phyloP scores from a whole-genome alignment of 176 grass and related monocot species.

The Carex myosuroides region DNA sequence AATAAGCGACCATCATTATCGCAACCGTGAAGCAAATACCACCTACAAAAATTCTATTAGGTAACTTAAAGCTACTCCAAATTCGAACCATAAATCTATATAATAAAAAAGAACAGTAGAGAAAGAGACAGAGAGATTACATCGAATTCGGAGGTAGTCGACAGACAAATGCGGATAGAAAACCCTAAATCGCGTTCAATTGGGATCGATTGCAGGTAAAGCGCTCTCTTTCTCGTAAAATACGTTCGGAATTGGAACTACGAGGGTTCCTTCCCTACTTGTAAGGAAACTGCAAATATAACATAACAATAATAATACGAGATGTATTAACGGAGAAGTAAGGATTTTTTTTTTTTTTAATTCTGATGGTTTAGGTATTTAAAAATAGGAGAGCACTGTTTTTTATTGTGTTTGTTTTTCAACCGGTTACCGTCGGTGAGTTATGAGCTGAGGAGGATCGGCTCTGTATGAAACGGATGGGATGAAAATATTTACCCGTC shows the following conservation, averaged over 20 bases:
- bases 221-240: background rate
- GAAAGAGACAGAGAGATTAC: slow-evolving; percentile 3
- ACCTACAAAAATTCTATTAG: background rate
- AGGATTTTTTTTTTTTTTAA: background rate
- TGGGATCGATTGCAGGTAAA: background rate
- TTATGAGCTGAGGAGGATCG: no score
- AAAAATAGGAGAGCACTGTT: background rate
- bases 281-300: background rate
- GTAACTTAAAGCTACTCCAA: background rate
- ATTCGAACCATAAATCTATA: background rate
- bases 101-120: background rate
- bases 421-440: no score
- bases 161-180: background rate
- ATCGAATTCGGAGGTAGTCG: background rate
- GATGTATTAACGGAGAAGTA: background rate
- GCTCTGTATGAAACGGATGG: no score
- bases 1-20: background rate
- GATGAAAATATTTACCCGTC: no score
- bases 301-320: background rate
- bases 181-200: background rate
- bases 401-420: no score
- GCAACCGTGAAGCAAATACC: background rate
- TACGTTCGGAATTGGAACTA: background rate
- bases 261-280: background rate
- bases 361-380: background rate